phyloP scores from a whole-genome alignment of 192 early-diverging fungal genomes.

The Coemansia sp. region DNA sequence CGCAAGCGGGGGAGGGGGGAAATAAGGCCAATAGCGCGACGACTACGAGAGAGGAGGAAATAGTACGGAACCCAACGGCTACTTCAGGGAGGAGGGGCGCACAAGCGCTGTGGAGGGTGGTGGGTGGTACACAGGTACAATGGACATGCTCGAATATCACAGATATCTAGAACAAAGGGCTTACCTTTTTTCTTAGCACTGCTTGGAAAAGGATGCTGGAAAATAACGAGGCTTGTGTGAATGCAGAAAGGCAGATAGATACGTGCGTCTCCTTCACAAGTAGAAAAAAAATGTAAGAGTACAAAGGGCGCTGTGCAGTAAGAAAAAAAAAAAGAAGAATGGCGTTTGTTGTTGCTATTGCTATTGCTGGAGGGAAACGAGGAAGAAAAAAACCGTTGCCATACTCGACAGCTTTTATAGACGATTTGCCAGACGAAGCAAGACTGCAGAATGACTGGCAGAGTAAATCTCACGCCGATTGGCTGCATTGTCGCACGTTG shows the following conservation, averaged over 20 bases:
- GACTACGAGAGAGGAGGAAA: neutral
- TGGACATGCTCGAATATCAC: neutral
- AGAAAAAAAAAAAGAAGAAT: neutral
- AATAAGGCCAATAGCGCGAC: neutral
- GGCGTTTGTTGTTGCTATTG: neutral
- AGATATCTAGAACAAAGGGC: neutral
- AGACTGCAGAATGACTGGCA: neutral
- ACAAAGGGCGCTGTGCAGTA: neutral
- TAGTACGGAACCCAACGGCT: neutral
- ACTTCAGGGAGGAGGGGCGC: neutral
- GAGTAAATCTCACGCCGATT: constrained; percentile 1
- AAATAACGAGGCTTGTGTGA: neutral
- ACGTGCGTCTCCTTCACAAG: neutral
- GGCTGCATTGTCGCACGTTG: constrained; percentile 6
- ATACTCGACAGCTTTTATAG: constrained; percentile 1
- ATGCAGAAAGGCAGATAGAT: neutral
- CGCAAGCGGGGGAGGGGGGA: neutral
- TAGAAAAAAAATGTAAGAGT: neutral
- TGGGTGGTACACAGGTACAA: neutral
- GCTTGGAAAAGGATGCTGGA: neutral
- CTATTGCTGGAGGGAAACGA: neutral
- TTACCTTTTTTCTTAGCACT: neutral
- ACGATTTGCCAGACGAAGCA: neutral
- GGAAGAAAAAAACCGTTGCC: neutral
- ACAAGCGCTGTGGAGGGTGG: neutral